Percentiles rank a stretch among this genome's conserved stretches.
Evolutionary conservation across 2,329 filamentous ascomycete genomes (phyloP).

Genomic region (Rhinocladiella similis): DNA sequence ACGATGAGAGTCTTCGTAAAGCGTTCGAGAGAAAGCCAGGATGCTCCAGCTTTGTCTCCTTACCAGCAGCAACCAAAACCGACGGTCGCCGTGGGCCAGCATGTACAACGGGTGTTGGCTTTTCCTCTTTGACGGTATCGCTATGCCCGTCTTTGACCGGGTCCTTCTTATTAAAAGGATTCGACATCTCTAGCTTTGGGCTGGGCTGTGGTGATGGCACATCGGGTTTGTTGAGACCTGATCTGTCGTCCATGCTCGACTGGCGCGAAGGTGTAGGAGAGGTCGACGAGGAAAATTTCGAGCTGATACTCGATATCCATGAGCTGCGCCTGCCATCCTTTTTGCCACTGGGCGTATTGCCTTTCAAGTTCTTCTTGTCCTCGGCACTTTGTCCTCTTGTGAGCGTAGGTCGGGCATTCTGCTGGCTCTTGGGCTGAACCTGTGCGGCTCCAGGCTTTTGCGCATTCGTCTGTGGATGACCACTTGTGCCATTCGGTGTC

Average conservation of each 20-base stretch:
- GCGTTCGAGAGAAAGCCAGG: conserved; percentile 78
- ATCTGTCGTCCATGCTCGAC: conserved; percentile 27
- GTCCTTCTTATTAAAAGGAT: conserved; percentile 44
- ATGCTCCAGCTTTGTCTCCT: conserved; percentile 61
- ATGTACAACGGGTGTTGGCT: conserved; percentile 59
- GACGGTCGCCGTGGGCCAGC: conserved; percentile 22
- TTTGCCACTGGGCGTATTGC: conserved; percentile 14
- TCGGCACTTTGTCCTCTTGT: conserved; percentile 17
- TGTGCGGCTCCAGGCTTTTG: conserved; percentile 3
- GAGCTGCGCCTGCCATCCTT: conserved; percentile 64
- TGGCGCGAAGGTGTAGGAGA: conserved; percentile 38
- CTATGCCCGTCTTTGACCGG: conserved; percentile 41
- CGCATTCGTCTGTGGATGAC: conserved; percentile 5
- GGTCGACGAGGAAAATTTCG: conserved; percentile 74
- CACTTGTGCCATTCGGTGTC: conserved; percentile 13
- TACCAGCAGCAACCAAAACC: conserved; percentile 29
- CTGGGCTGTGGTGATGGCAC: conserved; percentile 28
- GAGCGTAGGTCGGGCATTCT: conserved; percentile 12
- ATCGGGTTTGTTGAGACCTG: conserved; percentile 3
- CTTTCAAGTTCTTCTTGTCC: conserved; percentile 17
- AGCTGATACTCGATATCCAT: conserved; percentile 92
- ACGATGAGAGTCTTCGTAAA: conserved; percentile 77
- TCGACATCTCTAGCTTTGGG: conserved; percentile 41
- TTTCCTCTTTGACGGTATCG: conserved; percentile 38
- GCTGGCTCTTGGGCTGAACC: conserved; percentile 3